Conservation (phyloP, 1,284 basidiomycete genomes). For the Mrakiaceae sp. region DNA sequence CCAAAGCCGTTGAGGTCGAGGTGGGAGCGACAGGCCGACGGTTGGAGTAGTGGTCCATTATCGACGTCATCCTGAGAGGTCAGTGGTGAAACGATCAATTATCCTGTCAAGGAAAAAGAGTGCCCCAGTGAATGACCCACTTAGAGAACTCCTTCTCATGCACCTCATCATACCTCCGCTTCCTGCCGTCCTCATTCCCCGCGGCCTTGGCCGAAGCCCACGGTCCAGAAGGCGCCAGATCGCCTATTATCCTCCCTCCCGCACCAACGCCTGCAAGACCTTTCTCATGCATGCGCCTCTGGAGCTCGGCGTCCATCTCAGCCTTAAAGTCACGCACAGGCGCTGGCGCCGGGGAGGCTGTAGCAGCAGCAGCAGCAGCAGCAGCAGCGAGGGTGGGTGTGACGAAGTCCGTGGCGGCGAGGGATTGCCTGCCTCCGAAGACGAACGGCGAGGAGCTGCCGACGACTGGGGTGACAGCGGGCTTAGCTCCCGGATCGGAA, state of each 20-base stretch:
- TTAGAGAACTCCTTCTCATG: slow-evolving; percentile 16
- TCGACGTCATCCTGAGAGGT: too few species aligned
- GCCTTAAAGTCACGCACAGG: neutral
- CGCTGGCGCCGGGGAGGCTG: neutral
- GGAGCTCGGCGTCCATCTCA: slow-evolving; percentile 15
- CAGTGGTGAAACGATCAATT: too few species aligned
- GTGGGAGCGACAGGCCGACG: too few species aligned
- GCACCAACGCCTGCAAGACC: neutral
- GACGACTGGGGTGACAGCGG: neutral
- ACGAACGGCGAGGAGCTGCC: slow-evolving; percentile 4
- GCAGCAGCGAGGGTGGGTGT: neutral
- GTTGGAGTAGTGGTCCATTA: too few species aligned
- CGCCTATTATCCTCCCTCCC: neutral
- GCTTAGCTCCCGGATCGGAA: neutral
- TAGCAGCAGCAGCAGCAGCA: too few species aligned
- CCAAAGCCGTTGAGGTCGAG: too few species aligned
- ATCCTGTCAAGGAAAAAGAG: too few species aligned
- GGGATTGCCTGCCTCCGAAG: neutral
- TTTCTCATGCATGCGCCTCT: slow-evolving; percentile 3
- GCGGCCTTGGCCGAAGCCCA: too few species aligned
- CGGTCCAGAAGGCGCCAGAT: neutral
- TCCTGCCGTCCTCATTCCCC: neutral
- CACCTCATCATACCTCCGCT: slow-evolving; percentile 12
- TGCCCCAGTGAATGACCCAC: neutral
- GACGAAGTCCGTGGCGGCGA: neutral